Base-by-base conservation (phyloP, 345 rosid genomes). In the Psidium friedrichsthalianum region DNA sequence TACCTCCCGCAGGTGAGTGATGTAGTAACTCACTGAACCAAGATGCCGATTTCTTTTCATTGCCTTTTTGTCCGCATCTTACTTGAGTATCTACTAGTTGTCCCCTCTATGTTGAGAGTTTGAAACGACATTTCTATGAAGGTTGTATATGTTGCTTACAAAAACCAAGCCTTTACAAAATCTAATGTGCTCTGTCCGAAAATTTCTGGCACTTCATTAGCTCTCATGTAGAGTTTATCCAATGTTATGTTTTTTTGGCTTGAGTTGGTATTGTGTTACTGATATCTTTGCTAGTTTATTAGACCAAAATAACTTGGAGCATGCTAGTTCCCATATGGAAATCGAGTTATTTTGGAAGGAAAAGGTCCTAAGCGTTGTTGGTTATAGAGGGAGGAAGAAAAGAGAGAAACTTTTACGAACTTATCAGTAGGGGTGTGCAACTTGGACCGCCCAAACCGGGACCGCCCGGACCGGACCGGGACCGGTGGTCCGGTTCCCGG, bases 341-440 rank as follows among this genome's bases (percentile, higher is more conserved):
- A 64, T 32, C 44, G 1, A 61, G 90, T 94, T 53, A 83, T 89
- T 49, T 96, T n/a, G 98, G 95, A 95, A 91, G 89, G 96, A 95
- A 88, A 95, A 94, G 86, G 88, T 94, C 82, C 90, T 91, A 82
- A 86, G 89, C 44, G 88, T 89, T 84, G 88, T 89, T 10, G 93
- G 96, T 69, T 93, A 92, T 86, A 89, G 93, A 78, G 95, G 95
- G 74, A 93, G 88, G 89, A 92, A 90, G 88, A 90, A 90, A 89
- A 86, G 69, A 90, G 92, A 82, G 90, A 85, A 51, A 91, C 91
- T 86, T 94, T 87, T 83, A 82, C 84, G 74, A 95, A 93, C 87
- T 59, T 83, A 14, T 90, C 92, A 25, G n/a, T n/a, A n/a, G n/a
- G n/a, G n/a, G n/a, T n/a, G n/a, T n/a, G n/a, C n/a, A n/a, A n/a